Conservation (phyloP, 352 stramenopile species). For the Plasmopara muralis region DNA sequence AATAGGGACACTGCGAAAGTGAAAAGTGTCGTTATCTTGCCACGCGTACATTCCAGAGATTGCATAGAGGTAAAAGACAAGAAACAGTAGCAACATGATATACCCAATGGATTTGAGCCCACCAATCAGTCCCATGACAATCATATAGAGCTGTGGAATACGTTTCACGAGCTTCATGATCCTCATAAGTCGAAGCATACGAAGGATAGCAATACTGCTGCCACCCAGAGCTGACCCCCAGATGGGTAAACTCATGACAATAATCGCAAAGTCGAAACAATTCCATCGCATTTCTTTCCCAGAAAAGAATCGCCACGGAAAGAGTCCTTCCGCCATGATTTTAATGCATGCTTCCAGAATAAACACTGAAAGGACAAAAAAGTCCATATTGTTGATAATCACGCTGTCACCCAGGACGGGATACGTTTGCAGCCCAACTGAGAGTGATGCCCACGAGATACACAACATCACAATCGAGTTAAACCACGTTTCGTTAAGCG, state of each 20-base stretch:
- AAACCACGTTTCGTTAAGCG: conserved; percentile 51
- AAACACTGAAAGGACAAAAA: conserved; percentile 60
- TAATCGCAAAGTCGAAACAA: conserved; percentile 79
- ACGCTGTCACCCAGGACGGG: conserved; percentile 30
- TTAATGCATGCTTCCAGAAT: conserved; percentile 73
- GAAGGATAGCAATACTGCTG: conserved; percentile 73
- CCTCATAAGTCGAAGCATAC: conserved; percentile 80
- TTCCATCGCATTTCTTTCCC: conserved; percentile 78
- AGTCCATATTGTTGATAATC: conserved; percentile 59
- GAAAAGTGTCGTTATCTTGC: conserved; percentile 79
- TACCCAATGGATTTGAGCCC: conserved; percentile 87
- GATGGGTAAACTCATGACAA: conserved; percentile 68
- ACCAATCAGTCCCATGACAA: conserved; percentile 86
- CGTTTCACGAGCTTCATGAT: conserved; percentile 89
- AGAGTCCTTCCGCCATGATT: conserved; percentile 66
- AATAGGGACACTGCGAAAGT: conserved; percentile 73
- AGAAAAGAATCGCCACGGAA: conserved; percentile 68
- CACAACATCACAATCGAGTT: conserved; percentile 66
- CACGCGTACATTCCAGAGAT: conserved; percentile 90
- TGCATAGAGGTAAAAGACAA: conserved; percentile 88
- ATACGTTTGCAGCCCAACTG: conserved; percentile 79
- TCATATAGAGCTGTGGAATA: conserved; percentile 87
- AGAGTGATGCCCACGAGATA: conserved; percentile 75
- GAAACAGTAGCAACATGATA: conserved; percentile 79
- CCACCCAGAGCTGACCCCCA: conserved; percentile 61